These are phyloP conservation scores for Hericium alpestre DNA, from an alignment of 768 basidiomycete species.

Conservation along the genomic window DNA sequence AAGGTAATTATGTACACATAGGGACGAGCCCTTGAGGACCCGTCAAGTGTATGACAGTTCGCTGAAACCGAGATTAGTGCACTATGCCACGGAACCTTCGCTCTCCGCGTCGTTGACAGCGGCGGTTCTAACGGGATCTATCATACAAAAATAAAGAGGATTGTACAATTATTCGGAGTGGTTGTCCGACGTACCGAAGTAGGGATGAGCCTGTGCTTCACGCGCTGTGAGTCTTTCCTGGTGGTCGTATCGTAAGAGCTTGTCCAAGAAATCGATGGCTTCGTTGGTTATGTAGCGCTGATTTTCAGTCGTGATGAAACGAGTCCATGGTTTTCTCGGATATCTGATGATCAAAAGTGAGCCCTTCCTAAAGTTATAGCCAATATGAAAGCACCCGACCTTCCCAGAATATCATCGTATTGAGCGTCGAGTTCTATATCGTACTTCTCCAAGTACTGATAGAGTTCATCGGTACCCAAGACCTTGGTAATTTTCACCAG, in stretches of 20 bases:
- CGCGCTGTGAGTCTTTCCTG: conserved; percentile 92
- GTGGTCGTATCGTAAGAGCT: conserved; percentile 92
- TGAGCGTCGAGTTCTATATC: conserved; percentile 92
- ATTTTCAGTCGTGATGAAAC: conserved; percentile 92
- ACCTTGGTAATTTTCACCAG: conserved; percentile 97
- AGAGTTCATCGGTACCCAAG: conserved; percentile 90
- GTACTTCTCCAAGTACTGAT: conserved; percentile 88
- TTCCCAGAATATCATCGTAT: conserved; percentile 88
- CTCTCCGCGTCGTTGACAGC: conserved; percentile 50
- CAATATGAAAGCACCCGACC: conserved; percentile 30
- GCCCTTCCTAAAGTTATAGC: conserved; percentile 3
- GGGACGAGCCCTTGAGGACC: too few species aligned
- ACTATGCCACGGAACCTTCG: conserved; percentile 37
- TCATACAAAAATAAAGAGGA: background rate
- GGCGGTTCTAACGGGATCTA: conserved; percentile 61
- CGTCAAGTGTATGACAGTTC: conserved; percentile 1
- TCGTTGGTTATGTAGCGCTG: conserved; percentile 95
- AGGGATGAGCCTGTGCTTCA: conserved; percentile 87
- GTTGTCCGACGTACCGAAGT: conserved; percentile 55
- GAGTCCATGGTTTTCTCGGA: conserved; percentile 88
- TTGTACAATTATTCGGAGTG: background rate
- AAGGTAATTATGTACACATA: too few species aligned
- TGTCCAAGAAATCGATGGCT: conserved; percentile 92
- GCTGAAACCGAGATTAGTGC: background rate
- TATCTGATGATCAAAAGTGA: conserved; percentile 39